phyloP scores from a whole-genome alignment of 2,329 filamentous ascomycete genomes.

The Fusarium sarcochroum region DNA sequence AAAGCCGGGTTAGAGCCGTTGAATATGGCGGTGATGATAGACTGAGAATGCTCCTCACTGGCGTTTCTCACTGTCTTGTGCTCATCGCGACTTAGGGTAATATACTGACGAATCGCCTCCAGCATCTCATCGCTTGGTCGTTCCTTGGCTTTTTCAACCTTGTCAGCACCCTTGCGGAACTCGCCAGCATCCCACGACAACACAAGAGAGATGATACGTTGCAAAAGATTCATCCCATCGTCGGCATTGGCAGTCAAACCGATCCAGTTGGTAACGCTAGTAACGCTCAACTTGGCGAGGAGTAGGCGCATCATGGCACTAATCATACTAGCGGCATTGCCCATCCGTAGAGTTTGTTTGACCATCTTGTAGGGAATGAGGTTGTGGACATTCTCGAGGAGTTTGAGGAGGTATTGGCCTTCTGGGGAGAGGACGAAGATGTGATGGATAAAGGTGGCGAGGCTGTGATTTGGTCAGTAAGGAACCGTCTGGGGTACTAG shows the following conservation, averaged over 20 bases:
- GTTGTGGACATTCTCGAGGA: constrained; percentile 78
- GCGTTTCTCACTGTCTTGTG: constrained; percentile 71
- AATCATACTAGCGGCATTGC: constrained; percentile 87
- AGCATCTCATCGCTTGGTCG: constrained; percentile 72
- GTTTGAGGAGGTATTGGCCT: constrained; percentile 79
- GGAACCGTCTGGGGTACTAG: constrained; percentile 10
- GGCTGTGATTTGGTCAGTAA: constrained; percentile 58
- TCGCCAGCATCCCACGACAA: constrained; percentile 80
- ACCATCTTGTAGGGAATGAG: constrained; percentile 80
- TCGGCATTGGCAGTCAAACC: constrained; percentile 78
- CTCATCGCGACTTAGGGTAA: constrained; percentile 65
- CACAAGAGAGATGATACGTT: constrained; percentile 81
- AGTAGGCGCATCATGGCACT: constrained; percentile 80
- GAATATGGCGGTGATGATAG: constrained; percentile 78
- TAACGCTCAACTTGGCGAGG: constrained; percentile 82
- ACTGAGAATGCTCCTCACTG: constrained; percentile 66
- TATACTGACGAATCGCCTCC: constrained; percentile 70
- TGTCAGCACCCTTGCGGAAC: constrained; percentile 74
- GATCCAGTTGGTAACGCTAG: constrained; percentile 83
- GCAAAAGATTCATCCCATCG: constrained; percentile 85
- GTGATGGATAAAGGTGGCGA: constrained; percentile 82
- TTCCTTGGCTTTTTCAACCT: constrained; percentile 74
- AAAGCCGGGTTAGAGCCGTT: constrained; percentile 63
- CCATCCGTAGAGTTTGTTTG: constrained; percentile 79
- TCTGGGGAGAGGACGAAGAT: constrained; percentile 80